Base-by-base conservation (phyloP, 495 filamentous ascomycete genomes). In the Penicillium mononematosum region DNA sequence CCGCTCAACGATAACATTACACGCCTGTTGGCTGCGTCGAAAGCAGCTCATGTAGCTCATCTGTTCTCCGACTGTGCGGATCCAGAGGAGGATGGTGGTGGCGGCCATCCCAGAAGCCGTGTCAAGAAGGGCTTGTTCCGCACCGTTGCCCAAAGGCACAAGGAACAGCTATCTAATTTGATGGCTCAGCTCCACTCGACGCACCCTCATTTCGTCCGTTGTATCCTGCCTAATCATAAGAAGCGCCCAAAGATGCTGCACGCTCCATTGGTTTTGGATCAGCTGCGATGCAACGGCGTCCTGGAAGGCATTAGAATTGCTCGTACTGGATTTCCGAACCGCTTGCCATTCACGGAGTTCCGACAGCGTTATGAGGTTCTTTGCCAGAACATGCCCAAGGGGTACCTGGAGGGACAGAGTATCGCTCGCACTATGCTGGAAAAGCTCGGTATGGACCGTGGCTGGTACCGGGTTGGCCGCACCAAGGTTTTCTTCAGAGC, bases 401-500 rank as follows among this genome's bases (percentile, higher is more conserved):
- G 91, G 1, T 92, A 96, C 55, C 71, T 96, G 25, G 95, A 98
- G 61, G 94, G 94, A 3, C 95, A 96, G 71, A 86, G 76, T 36
- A 90, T 85, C 2, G 89, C 91, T 27, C 85, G 83, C 31, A 83
- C 92, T 22, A 97, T 99, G 85, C 80, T 99, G 5, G 89, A 96
- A 50, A 92, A 89, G 71, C 82, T 99, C 5, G 85, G 84, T 17
- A 79, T 98, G 64, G 94, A 99, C 67, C 82, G 76, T 56, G 78
- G 90, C 3, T 83, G 95, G 44, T 99, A 94, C 72, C 89, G 95
- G 24, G 91, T 99, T 56, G 95, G 95, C 46, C 74, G 96, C 34
- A 97, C 95, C 22, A 99, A 99, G 65, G 93, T 99, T 8, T 99
- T 99, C 76, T 99, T 99, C 79, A 80, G 94, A 53, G 92, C 95